Evolutionary conservation across 495 filamentous ascomycete genomes (phyloP), one percentile per base, ranked within the genome.

Genomic region (Hypomontagnella submonticulosa): DNA sequence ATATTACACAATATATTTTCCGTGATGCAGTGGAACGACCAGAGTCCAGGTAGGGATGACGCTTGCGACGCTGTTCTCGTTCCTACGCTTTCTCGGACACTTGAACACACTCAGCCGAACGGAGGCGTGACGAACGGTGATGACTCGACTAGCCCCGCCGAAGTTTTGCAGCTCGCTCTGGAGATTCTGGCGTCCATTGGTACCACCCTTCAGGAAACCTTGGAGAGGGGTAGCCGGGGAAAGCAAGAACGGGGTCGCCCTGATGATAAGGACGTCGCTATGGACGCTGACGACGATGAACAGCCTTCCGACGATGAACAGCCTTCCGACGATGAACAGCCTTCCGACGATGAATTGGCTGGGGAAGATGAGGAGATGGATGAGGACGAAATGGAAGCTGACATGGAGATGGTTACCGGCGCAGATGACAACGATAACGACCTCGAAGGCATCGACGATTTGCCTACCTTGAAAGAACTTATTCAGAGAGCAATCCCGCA

Each of bases 141-240:
- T 30, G 44, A 55, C 32, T 66, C 51, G 12, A 56, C 66, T 1
- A 71, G 40, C 63, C 54, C 75, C 5, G 61, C 66, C 15, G 70
- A 82, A 37, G 72, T 81, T 16, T 53, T 83, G 33, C 76, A 83
- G 62, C 56, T 82, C 12, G 83, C 81, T 12, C 67, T 89, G 1
- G 85, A 87, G 62, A 79, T 85, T 7, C 59, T 87, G 1, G 84
- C 84, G 7, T 86, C 87, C 5, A 87, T 89, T 57, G 84, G 84
- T 19, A 85, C 85, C 1, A 75, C 76, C 20, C 72, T 86, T 16
- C 80, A 83, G 34, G 75, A 78, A 16, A 75, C 79, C 36, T 69
- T 81, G 33, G 76, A 73, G 64, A 79, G 71, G 53, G 73, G 75
- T 3, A 74, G 71, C 34, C 70, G 69, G 33, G 68, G 66, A 23